Evolutionary conservation across 129 eudicot genomes (phyloP).

Genomic region (Daucus carota): DNA sequence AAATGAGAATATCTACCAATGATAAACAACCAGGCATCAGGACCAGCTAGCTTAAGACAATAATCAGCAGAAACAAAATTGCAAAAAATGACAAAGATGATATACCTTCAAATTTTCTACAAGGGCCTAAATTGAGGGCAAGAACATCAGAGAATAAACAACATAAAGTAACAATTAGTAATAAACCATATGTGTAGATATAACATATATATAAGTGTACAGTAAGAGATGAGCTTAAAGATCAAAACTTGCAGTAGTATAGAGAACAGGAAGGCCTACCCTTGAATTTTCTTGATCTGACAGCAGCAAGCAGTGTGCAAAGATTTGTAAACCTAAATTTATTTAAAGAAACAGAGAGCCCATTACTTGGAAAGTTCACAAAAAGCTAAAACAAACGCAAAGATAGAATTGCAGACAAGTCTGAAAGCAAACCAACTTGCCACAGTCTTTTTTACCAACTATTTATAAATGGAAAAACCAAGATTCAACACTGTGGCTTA

Average conservation of each 20-base stretch:
- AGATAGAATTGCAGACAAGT: background rate
- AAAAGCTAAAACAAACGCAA: background rate
- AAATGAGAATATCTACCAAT: background rate
- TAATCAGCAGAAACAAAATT: background rate
- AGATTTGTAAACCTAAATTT: background rate
- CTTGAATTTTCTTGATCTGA: conserved; percentile 5
- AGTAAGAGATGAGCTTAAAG: background rate
- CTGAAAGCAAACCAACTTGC: background rate
- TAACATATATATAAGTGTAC: background rate
- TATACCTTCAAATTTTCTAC: background rate
- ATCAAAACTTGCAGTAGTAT: background rate
- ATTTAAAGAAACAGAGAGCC: background rate
- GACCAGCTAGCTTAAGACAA: background rate
- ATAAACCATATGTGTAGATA: too few relatives aligned
- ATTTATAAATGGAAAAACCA: background rate
- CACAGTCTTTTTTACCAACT: background rate
- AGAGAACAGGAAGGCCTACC: background rate
- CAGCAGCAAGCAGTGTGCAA: conserved; percentile 1
- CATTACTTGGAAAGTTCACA: background rate
- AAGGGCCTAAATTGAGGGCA: background rate
- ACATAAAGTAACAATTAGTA: background rate
- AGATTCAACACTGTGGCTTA: background rate
- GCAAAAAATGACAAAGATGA: background rate
- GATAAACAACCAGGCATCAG: background rate
- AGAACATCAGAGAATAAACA: background rate